These are phyloP conservation scores for Gymnopilus dilepis DNA, from an alignment of 768 basidiomycete species.

Conservation along the genomic window DNA sequence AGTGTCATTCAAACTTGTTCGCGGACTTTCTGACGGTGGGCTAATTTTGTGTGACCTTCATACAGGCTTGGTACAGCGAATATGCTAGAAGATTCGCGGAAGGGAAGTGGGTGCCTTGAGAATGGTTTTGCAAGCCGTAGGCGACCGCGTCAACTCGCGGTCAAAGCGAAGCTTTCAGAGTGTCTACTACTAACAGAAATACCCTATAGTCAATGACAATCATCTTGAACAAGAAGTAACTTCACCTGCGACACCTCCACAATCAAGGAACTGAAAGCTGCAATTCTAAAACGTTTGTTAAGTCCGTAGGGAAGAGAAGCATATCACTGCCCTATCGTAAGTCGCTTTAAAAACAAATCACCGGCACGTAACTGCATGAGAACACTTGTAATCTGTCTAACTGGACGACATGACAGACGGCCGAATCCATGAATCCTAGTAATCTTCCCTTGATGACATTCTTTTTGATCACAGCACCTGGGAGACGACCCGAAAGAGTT, in stretches of 20 bases:
- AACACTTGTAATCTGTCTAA: not conserved
- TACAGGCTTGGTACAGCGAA: not conserved
- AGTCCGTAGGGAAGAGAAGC: not conserved
- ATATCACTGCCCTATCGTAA: not conserved
- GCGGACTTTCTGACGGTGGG: not conserved
- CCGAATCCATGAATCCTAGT: not conserved
- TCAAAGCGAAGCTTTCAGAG: not conserved
- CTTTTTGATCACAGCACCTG: not conserved
- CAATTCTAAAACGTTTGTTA: not conserved
- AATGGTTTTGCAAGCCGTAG: not conserved
- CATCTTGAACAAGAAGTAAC: not conserved
- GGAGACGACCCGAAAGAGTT: not conserved
- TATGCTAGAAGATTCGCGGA: not conserved
- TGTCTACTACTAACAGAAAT: not conserved
- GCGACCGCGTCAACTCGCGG: not conserved
- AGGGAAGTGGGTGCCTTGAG: conserved; percentile 4
- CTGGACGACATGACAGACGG: conserved; percentile 1
- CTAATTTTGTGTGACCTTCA: conserved; percentile 4
- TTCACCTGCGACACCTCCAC: not conserved
- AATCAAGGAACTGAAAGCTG: conserved; percentile 1
- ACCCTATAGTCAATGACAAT: not conserved
- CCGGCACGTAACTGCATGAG: not conserved
- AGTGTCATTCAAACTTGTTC: not conserved
- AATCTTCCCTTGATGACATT: not conserved
- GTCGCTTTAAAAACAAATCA: conserved; percentile 1